A percentile compares a stretch with the other conserved stretches of the same genome.
Evolutionary conservation across 2,329 filamentous ascomycete genomes (phyloP).

Genomic region (Fusarium sp.): DNA sequence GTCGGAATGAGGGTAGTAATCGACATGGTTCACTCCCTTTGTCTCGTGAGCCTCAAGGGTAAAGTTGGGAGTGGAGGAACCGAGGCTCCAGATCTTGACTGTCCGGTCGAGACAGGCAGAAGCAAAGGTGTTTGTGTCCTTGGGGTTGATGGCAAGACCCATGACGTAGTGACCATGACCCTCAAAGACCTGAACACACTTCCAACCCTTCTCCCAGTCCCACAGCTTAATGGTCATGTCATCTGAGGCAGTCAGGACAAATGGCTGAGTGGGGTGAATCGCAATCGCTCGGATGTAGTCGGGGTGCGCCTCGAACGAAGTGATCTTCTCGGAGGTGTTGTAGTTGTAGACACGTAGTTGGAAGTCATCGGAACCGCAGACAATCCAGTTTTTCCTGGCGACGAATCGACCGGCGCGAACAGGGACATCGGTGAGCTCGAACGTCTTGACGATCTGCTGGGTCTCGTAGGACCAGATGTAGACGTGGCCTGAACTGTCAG

Average conservation of each 20-base stretch:
- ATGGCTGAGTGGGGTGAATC: slow-evolving; percentile 94
- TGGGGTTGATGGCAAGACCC: slow-evolving; percentile 96
- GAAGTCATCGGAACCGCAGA: slow-evolving; percentile 95
- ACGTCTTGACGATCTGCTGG: slow-evolving; percentile 97
- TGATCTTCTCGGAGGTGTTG: slow-evolving; percentile 99
- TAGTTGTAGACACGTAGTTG: slow-evolving; percentile 94
- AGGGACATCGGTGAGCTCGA: slow-evolving; percentile 98
- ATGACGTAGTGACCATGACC: slow-evolving; percentile 97
- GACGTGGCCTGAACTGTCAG: slow-evolving; percentile 78
- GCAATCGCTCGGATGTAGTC: slow-evolving; percentile 98
- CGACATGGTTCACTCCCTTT: slow-evolving; percentile 97
- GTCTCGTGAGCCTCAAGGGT: slow-evolving; percentile 97
- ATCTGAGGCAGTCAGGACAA: slow-evolving; percentile 95
- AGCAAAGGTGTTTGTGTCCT: slow-evolving; percentile 92
- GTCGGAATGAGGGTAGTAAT: slow-evolving; percentile 83
- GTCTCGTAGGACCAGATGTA: slow-evolving; percentile 99
- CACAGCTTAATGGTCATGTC: slow-evolving; percentile 99
- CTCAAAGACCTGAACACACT: slow-evolving; percentile 96
- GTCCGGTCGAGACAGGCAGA: slow-evolving; percentile 96
- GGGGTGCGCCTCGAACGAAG: slow-evolving; percentile 95
- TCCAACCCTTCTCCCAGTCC: slow-evolving; percentile 99
- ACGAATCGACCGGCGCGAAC: slow-evolving; percentile 97
- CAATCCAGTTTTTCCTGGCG: slow-evolving; percentile 98
- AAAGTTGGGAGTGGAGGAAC: slow-evolving; percentile 93
- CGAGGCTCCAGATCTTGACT: slow-evolving; percentile 97